Evolutionary conservation across 768 basidiomycete species (phyloP).

Genomic region (Leccinum pellstonianum): DNA sequence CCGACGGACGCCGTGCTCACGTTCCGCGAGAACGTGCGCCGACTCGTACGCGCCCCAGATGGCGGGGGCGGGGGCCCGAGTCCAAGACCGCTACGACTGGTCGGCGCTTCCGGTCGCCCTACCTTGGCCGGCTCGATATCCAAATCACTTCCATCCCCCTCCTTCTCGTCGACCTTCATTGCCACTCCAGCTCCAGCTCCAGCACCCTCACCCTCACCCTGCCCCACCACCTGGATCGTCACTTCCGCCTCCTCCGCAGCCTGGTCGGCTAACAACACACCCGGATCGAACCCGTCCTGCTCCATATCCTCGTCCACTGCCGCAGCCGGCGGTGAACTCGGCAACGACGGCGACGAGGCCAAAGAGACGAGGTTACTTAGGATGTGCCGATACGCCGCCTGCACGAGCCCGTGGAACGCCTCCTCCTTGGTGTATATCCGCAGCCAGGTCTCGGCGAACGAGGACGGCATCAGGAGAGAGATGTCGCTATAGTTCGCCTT

Average conservation of each 20-base stretch:
- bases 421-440: conserved; percentile 69
- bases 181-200: background rate
- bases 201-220: background rate
- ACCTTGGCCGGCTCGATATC: conserved; percentile 29
- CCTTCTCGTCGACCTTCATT: background rate
- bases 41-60: background rate
- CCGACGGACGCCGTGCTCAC: conserved; percentile 12
- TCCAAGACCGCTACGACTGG: background rate
- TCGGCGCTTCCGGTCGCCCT: background rate
- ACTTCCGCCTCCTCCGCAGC: background rate
- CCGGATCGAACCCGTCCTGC: conserved; percentile 19
- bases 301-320: background rate
- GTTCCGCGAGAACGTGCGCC: conserved; percentile 21
- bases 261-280: background rate
- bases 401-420: conserved; percentile 57
- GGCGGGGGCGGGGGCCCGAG: background rate
- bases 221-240: background rate
- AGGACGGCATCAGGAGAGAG: conserved; percentile 60
- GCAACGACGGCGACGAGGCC: background rate
- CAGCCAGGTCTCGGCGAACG: conserved; percentile 69
- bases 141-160: conserved; percentile 3
- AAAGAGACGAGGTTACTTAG: conserved; percentile 24
- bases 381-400: conserved; percentile 60
- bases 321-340: background rate
- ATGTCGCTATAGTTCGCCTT: conserved; percentile 54